Conservation (phyloP, 371 early-diverging fungal species). For the Apophysomyces ossiformis region DNA sequence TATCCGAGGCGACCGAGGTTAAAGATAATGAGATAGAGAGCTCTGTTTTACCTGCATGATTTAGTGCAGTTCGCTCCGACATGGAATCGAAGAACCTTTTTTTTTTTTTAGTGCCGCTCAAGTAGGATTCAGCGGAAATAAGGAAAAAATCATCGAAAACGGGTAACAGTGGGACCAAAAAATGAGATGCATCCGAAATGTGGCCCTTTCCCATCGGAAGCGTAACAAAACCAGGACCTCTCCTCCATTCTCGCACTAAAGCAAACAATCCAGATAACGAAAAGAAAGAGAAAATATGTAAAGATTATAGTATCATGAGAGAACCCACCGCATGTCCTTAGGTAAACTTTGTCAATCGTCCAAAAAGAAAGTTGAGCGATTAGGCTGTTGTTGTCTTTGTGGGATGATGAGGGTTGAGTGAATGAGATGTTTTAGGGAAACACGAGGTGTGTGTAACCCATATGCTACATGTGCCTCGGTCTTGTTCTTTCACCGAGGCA, state of each 20-base stretch:
- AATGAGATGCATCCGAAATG: background rate
- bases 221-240: too few species aligned
- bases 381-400: background rate
- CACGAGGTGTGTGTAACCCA: slow-evolving; percentile 31
- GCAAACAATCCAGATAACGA: too few species aligned
- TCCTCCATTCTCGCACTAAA: too few species aligned
- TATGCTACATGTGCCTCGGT: slow-evolving; percentile 28
- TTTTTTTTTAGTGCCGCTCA: background rate
- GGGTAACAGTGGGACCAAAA: background rate
- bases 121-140: background rate
- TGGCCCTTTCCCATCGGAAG: background rate
- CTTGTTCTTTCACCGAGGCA: slow-evolving; percentile 14
- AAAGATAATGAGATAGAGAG: too few species aligned
- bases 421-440: background rate
- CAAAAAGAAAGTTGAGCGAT: background rate
- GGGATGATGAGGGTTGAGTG: background rate
- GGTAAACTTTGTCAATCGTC: background rate
- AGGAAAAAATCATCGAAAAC: slow-evolving; percentile 4
- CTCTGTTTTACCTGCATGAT: background rate
- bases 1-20: too few species aligned
- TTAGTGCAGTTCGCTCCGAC: background rate
- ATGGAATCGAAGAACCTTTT: background rate
- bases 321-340: too few species aligned
- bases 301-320: too few species aligned
- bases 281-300: too few species aligned